Base-by-base conservation (phyloP, 192 early-diverging fungal genomes). In the Entomortierella lignicola region DNA sequence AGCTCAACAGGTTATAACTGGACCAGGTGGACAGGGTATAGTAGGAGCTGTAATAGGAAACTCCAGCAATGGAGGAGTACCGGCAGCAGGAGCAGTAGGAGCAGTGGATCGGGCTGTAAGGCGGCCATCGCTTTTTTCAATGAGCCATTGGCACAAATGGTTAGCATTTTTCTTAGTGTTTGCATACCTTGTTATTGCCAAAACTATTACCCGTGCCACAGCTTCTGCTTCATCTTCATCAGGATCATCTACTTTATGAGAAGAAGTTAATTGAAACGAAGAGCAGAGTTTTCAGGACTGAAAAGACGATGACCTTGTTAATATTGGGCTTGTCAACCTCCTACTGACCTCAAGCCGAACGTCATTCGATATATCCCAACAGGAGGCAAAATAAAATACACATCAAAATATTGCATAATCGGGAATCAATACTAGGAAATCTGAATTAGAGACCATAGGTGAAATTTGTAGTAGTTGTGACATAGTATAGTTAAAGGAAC, bases 141-240 rank as follows among this genome's bases (percentile, higher is more conserved):
- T 85, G 66, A 83, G 71, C 67, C 86, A 83, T 58, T 87, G 88
- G 85, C 82, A 82, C 60, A 77, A 85, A 39, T 89, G 88, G 88
- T 29, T 87, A 60, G 81, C 87, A 47, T 73, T 89, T 56, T 80
- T 87, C 30, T 75, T 89, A 27, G 80, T 89, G 17, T 89, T 84
- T 81, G 82, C 85, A 31, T 89, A 89, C 32, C 81, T 89, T 39
- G 72, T 89, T 17, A 62, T 86, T 27, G 81, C 85, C 39, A 89
- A 87, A 61, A 71, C 85, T 26, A 67, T 84, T 42, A 67, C 69
- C 30, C 71, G 83, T 29, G 75, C 75, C 5, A 66, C 75, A 23
- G 71, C 71, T 0, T 59, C 71, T 17, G 47, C 72, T 10, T 60
- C 64, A 2, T 25, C 56, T 27, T 23, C 44, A 10, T 58, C 62